These are phyloP conservation scores for Kurtzmaniella fragi DNA, from an alignment of 805 yeast genomes.

Conservation along the genomic window DNA sequence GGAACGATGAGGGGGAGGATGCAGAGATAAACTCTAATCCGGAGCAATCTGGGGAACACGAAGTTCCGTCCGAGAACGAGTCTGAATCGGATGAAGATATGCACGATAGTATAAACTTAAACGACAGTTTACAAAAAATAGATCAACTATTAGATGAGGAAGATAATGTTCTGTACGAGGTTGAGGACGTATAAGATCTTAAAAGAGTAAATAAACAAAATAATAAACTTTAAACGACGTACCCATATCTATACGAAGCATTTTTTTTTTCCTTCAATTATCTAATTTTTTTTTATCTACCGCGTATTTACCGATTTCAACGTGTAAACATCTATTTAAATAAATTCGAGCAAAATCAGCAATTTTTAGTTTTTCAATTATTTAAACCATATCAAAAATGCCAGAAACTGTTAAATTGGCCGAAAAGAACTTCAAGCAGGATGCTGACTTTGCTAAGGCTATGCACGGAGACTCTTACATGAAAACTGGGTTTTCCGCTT, in stretches of 20 bases:
- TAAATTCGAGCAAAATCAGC: background rate
- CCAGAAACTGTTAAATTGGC: constrained; percentile 23
- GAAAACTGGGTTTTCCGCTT: constrained; percentile 70
- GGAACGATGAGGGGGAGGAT: constrained; percentile 6
- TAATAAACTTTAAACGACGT: constrained; percentile 1
- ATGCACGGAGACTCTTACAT: constrained; percentile 76
- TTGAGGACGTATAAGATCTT: constrained; percentile 14
- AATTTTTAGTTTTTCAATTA: background rate
- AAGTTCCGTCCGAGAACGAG: background rate
- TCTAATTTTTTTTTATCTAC: background rate
- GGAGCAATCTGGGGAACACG: background rate
- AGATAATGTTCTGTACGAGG: constrained; percentile 33
- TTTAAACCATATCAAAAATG: constrained; percentile 7
- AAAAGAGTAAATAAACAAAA: background rate
- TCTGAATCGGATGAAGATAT: constrained; percentile 1
- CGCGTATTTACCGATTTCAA: constrained; percentile 1
- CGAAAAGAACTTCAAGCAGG: constrained; percentile 51
- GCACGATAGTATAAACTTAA: constrained; percentile 5
- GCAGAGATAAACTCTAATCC: too few species aligned
- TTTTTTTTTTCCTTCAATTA: background rate
- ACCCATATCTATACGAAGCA: constrained; percentile 1
- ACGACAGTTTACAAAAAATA: constrained; percentile 21
- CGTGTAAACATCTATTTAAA: background rate
- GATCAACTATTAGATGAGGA: constrained; percentile 34
- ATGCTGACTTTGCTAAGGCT: constrained; percentile 73